phyloP scores from a whole-genome alignment of 345 rosid species.

The Lagerstroemia speciosa region DNA sequence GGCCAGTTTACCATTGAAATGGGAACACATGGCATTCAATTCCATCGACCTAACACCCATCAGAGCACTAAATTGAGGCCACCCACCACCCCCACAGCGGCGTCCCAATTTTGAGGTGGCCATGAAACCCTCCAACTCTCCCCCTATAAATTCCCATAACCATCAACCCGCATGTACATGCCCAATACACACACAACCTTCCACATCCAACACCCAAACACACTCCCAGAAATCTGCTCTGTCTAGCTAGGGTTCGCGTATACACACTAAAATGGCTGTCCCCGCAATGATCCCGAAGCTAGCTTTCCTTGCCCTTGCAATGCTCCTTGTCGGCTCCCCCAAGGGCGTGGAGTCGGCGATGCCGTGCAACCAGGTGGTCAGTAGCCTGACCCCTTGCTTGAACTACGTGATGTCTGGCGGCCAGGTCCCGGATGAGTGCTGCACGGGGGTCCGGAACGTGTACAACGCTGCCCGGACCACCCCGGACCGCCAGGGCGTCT shows the following conservation, averaged over 20 bases:
- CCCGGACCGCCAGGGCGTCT: slow-evolving; percentile 2
- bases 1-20: background rate
- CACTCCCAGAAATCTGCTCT: too few relatives aligned
- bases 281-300: background rate
- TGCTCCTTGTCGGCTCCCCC: background rate
- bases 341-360: background rate
- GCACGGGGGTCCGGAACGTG: background rate
- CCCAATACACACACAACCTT: too few relatives aligned
- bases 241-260: too few relatives aligned
- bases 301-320: background rate
- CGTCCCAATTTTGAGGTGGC: too few relatives aligned
- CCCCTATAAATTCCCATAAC: too few relatives aligned
- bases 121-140: too few relatives aligned
- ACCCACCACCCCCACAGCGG: background rate
- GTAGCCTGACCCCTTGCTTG: background rate
- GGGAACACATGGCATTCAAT: background rate
- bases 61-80: background rate
- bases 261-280: background rate
- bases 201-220: too few relatives aligned
- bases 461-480: background rate
- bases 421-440: background rate
- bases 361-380: slow-evolving; percentile 8
- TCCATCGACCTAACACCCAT: background rate
- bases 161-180: too few relatives aligned
- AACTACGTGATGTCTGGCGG: slow-evolving; percentile 3